phyloP scores from a whole-genome alignment of 148 eudicot genomes.

The Cornus controversa region DNA sequence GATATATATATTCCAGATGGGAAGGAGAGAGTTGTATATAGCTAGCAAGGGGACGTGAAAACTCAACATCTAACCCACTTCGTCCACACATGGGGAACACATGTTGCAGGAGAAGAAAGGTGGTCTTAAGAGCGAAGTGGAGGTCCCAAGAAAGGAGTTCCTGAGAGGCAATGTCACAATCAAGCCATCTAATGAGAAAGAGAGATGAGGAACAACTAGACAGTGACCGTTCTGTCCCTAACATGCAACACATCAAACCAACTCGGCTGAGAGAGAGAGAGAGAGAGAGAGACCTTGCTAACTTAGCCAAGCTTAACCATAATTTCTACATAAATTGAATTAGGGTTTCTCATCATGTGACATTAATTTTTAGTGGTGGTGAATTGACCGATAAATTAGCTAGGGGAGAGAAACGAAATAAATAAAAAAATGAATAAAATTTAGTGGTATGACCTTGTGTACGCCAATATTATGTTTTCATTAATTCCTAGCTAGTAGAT shows the following conservation, averaged over 20 bases:
- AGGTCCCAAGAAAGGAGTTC: constrained; percentile 3
- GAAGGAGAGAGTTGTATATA: background rate
- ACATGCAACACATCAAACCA: background rate
- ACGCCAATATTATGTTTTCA: too few relatives aligned
- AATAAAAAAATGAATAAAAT: too few relatives aligned
- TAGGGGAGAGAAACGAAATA: too few relatives aligned
- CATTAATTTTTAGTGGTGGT: too few relatives aligned
- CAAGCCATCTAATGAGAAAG: constrained; percentile 1
- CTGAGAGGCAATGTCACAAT: background rate
- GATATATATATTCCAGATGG: too few relatives aligned
- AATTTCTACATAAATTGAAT: background rate
- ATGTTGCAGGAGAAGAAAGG: constrained; percentile 4
- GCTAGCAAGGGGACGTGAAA: background rate
- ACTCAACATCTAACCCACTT: background rate
- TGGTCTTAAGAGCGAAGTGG: background rate
- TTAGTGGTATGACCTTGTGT: too few relatives aligned
- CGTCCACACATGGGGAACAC: constrained; percentile 9
- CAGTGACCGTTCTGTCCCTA: background rate
- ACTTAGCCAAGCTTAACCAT: background rate
- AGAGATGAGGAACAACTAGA: background rate
- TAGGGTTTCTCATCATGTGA: background rate
- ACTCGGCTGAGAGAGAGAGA: background rate
- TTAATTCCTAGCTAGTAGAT: too few relatives aligned
- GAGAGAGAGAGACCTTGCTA: background rate
- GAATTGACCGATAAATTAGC: too few relatives aligned